phyloP scores from a whole-genome alignment of 768 basidiomycete species.

The Leucocoprinus sp. region DNA sequence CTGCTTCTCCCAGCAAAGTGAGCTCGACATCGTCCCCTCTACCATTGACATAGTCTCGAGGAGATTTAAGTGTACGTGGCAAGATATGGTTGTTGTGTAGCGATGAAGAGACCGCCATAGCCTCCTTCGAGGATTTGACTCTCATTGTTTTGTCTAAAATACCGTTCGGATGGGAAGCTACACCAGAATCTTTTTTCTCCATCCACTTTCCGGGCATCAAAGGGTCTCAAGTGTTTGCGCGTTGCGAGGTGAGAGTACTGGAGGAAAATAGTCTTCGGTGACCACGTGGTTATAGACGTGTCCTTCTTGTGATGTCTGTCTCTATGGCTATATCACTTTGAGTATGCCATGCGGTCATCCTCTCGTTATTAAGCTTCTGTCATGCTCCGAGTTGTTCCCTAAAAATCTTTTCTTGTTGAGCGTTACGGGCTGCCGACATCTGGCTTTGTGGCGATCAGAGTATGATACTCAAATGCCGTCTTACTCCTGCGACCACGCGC shows the following conservation, averaged over 20 bases:
- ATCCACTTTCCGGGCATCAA: conserved; percentile 9
- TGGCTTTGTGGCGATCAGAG: neutral
- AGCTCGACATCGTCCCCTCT: conserved; percentile 50
- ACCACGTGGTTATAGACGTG: conserved; percentile 10
- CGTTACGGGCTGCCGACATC: neutral
- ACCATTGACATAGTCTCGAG: conserved; percentile 27
- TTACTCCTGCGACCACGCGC: too few relatives aligned
- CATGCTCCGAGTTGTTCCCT: neutral
- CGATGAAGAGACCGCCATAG: conserved; percentile 50
- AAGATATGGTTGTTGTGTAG: conserved; percentile 51
- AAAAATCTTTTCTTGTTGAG: neutral
- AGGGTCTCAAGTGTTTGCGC: neutral
- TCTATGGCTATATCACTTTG: too few relatives aligned
- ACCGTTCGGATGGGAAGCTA: conserved; percentile 2
- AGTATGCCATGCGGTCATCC: neutral
- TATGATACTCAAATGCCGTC: too few relatives aligned
- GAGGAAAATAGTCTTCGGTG: conserved; percentile 1
- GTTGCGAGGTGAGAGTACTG: conserved; percentile 1
- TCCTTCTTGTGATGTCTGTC: neutral
- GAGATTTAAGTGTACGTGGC: conserved; percentile 41
- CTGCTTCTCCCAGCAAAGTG: conserved; percentile 49
- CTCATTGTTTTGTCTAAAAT: conserved; percentile 30
- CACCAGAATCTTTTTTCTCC: conserved; percentile 2
- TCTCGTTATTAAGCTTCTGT: neutral
- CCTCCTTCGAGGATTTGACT: conserved; percentile 27